Conservation (phyloP, 805 yeast species). For the Hanseniaspora lachancei region DNA sequence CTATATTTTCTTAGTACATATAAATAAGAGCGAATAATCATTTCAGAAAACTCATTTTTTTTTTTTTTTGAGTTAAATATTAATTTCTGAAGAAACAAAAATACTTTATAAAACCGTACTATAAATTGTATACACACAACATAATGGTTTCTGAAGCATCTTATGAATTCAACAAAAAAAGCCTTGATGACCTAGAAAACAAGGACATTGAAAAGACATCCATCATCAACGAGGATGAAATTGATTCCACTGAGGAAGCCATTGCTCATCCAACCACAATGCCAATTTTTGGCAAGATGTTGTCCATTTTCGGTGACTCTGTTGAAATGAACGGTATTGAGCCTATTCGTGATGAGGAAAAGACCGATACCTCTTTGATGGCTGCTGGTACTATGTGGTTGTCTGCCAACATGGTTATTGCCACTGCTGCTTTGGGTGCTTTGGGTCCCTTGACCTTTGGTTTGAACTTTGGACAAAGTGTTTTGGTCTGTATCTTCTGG, state of each 20-base stretch:
- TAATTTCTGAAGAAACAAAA: background rate
- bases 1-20: too few relatives aligned
- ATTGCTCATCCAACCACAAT: constrained; percentile 11
- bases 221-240: constrained; percentile 1
- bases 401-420: constrained; percentile 77
- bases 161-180: constrained; percentile 4
- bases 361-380: constrained; percentile 49
- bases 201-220: constrained; percentile 5
- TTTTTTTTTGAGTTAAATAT: too few relatives aligned
- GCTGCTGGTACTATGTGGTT: constrained; percentile 82
- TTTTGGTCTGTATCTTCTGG: constrained; percentile 58
- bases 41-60: too few relatives aligned
- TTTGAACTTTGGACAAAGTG: constrained; percentile 61
- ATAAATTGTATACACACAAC: background rate
- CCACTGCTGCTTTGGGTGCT: constrained; percentile 69
- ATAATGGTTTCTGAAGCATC: constrained; percentile 8
- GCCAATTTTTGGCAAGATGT: constrained; percentile 19
- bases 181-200: constrained; percentile 6
- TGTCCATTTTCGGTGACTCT: constrained; percentile 19
- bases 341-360: constrained; percentile 64
- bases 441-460: constrained; percentile 50
- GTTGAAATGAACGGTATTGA: constrained; percentile 71
- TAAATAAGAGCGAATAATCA: too few relatives aligned
- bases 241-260: constrained; percentile 1
- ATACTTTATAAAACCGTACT: background rate